phyloP scores from a whole-genome alignment of 2,329 filamentous ascomycete genomes.

The Stenocarpella maydis region DNA sequence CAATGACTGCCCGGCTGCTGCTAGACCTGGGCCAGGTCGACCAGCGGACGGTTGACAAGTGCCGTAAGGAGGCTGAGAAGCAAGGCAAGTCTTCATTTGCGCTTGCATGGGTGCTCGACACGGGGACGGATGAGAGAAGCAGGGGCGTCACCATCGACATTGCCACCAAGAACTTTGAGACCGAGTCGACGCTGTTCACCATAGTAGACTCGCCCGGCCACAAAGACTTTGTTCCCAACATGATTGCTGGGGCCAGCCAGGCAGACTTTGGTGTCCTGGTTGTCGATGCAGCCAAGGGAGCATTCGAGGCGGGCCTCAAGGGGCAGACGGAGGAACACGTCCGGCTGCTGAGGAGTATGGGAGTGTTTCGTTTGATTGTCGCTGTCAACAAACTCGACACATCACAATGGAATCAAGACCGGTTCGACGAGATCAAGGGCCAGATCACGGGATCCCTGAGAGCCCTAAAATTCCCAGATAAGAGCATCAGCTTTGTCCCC shows the following conservation, averaged over 20 bases:
- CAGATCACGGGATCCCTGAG: conserved; percentile 85
- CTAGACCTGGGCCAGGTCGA: conserved; percentile 90
- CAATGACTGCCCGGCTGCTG: conserved; percentile 93
- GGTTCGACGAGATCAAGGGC: conserved; percentile 85
- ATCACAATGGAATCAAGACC: conserved; percentile 80
- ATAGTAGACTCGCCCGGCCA: conserved; percentile 96
- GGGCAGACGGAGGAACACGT: conserved; percentile 96
- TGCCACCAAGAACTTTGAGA: conserved; percentile 93
- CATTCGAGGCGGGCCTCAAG: conserved; percentile 91
- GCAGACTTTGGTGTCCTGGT: conserved; percentile 96
- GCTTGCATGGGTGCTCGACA: conserved; percentile 95
- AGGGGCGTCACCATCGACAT: conserved; percentile 97
- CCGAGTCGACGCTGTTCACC: conserved; percentile 85
- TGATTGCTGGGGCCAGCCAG: conserved; percentile 96
- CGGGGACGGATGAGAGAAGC: conserved; percentile 86
- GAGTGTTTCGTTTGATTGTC: conserved; percentile 86
- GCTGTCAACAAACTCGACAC: conserved; percentile 96
- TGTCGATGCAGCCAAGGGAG: conserved; percentile 88
- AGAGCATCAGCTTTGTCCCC: conserved; percentile 86
- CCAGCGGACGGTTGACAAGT: conserved; percentile 86
- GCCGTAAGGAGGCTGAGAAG: conserved; percentile 85
- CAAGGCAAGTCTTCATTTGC: conserved; percentile 96
- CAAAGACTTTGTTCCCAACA: conserved; percentile 95
- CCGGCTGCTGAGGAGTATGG: conserved; percentile 87
- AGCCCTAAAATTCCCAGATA: conserved; percentile 80